Percentiles rank a stretch among this genome's conserved stretches.
Evolutionary conservation across 2,329 filamentous ascomycete species (phyloP).

Genomic region (Neofusicoccum sp.): DNA sequence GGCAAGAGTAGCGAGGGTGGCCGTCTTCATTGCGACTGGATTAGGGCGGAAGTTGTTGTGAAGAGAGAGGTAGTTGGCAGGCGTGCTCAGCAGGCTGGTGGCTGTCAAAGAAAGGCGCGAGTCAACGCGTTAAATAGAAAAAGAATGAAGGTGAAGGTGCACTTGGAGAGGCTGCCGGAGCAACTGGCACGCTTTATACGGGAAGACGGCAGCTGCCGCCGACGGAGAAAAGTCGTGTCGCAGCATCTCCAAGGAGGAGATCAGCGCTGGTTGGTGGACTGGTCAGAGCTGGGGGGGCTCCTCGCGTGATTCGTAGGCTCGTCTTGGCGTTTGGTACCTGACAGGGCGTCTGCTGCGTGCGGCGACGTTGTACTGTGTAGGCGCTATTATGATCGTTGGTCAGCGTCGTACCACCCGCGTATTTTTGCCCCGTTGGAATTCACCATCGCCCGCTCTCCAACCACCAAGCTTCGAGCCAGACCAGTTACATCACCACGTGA

Average conservation of each 20-base stretch:
- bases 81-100: conserved; percentile 14
- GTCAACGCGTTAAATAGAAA: conserved; percentile 16
- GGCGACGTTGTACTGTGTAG: too few relatives aligned
- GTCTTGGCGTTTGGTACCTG: too few relatives aligned
- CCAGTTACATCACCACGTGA: too few relatives aligned
- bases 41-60: conserved; percentile 20
- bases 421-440: too few relatives aligned
- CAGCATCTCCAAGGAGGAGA: background rate
- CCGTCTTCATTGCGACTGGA: conserved; percentile 30
- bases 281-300: background rate
- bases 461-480: too few relatives aligned
- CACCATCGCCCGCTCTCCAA: too few relatives aligned
- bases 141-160: conserved; percentile 8
- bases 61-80: conserved; percentile 4
- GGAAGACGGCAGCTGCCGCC: conserved; percentile 2
- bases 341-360: too few relatives aligned
- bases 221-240: background rate
- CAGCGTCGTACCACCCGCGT: too few relatives aligned
- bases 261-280: background rate
- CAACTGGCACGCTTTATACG: background rate
- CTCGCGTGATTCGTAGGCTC: too few relatives aligned
- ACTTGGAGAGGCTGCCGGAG: background rate
- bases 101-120: conserved; percentile 9
- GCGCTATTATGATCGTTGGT: too few relatives aligned
- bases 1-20: conserved; percentile 29